Evolutionary conservation across 768 basidiomycete species (phyloP), one percentile per base, ranked within the genome.

Genomic region (Boletus eberwhitei): DNA sequence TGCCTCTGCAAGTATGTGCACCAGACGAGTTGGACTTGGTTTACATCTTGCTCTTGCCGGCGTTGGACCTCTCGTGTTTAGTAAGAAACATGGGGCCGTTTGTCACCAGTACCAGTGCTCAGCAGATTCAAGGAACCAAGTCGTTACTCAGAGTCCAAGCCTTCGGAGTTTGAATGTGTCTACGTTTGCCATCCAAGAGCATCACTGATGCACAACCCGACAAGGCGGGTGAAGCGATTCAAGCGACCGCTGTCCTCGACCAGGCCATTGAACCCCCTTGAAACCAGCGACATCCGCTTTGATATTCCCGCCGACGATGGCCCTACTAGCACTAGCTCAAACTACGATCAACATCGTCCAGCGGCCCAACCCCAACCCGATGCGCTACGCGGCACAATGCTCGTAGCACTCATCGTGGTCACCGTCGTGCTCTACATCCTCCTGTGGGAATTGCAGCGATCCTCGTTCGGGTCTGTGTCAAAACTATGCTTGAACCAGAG

Each of bases 381-480:
- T 37, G 35, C 50, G 0, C 13, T 68, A 40, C 58, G 54, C 24
- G 56, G 59, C 2, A 50, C 48, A 3, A 54, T 65, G 40, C 48
- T 67, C 43, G 40, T 58, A 22, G 57, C 54, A 1, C 57, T 68
- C 32, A 32, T 65, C 24, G 40, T 56, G 37, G 55, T 65, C 38
- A 61, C 54, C 21, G n/a, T 65, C 32, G 49, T 61, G 19, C 66
- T 70, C 51, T 70, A 65, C 42, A 29, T 63, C 32, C 32, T 58
- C 5, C 48, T 68, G 14, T 59, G 60, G 48, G 52, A 70, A 13
- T 22, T 60, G 21, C 61, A 59, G 9, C 47, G 50, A 46, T 48
- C 55, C 17, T 62, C 59, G 17, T 57, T 55, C 19, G 17, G 13
- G 1, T 41, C 54, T 0, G 32, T 44, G 34, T 36, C 55, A 5